Conservation (phyloP, 768 basidiomycete genomes). For the Amanita muscaria region DNA sequence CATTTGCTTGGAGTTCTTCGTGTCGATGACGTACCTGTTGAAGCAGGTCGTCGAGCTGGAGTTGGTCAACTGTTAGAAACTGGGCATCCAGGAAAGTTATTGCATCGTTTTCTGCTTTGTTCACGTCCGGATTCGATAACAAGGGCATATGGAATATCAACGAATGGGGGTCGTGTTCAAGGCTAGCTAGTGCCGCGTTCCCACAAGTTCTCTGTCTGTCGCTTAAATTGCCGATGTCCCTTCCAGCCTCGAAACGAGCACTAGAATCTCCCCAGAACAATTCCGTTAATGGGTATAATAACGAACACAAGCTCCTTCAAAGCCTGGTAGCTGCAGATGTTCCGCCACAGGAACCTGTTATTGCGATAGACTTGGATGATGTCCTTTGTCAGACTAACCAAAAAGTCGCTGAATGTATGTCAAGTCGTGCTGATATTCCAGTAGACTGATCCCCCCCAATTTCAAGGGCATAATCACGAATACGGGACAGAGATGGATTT, state of each 20-base stretch:
- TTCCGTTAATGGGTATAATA: not conserved
- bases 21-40: slow-evolving; percentile 30
- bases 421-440: not conserved
- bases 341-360: slow-evolving; percentile 30
- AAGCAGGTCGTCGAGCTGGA: slow-evolving; percentile 41
- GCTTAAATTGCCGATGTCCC: slow-evolving; percentile 18
- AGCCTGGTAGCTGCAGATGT: slow-evolving; percentile 7
- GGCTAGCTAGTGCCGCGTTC: not conserved
- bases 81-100: slow-evolving; percentile 33
- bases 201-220: not conserved
- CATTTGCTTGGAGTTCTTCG: slow-evolving; percentile 34
- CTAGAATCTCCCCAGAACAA: slow-evolving; percentile 8
- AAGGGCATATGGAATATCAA: slow-evolving; percentile 16
- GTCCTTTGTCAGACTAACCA: slow-evolving; percentile 58
- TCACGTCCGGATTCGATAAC: slow-evolving; percentile 37
- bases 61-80: slow-evolving; percentile 41
- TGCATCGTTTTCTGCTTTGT: slow-evolving; percentile 27
- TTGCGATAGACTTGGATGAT: slow-evolving; percentile 63
- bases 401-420: slow-evolving; percentile 47
- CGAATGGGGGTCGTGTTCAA: not conserved
- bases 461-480: slow-evolving; percentile 55
- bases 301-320: slow-evolving; percentile 12
- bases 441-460: not conserved
- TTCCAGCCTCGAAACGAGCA: slow-evolving; percentile 19
- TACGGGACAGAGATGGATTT: slow-evolving; percentile 50